Conservation (phyloP, 1,284 basidiomycete genomes). For the Apiotrichum sp. region DNA sequence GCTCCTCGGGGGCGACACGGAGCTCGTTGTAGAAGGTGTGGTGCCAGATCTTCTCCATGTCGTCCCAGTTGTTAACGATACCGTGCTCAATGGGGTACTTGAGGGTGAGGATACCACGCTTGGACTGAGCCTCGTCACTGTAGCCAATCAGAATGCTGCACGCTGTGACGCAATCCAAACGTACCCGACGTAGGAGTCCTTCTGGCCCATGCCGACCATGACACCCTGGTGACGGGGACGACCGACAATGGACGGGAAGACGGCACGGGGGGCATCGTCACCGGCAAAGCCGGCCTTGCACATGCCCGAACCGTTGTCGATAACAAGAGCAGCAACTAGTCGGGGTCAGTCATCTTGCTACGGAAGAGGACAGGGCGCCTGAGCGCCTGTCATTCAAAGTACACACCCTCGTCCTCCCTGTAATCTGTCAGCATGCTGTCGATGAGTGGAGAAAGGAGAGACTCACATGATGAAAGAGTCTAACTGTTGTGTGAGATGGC, state of each 20-base stretch:
- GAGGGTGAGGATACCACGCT: constrained; percentile 90
- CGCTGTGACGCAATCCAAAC: constrained; percentile 21
- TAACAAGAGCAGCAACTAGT: constrained; percentile 50
- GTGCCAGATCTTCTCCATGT: constrained; percentile 95
- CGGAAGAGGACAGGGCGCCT: not conserved
- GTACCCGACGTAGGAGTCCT: constrained; percentile 80
- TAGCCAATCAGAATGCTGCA: not conserved
- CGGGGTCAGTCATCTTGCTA: not conserved
- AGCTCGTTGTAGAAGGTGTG: constrained; percentile 86
- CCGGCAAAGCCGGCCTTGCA: constrained; percentile 84
- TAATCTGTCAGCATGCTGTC: constrained; percentile 6
- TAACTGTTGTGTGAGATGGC: constrained; percentile 3
- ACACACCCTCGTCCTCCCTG: constrained; percentile 45
- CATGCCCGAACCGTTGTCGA: constrained; percentile 84
- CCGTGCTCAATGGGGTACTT: constrained; percentile 68
- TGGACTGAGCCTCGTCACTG: constrained; percentile 88
- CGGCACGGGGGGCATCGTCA: constrained; percentile 70
- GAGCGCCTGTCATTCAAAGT: not conserved
- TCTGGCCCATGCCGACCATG: constrained; percentile 83
- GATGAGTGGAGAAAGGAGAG: too few species aligned
- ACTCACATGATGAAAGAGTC: constrained; percentile 11
- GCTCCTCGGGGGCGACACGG: constrained; percentile 72
- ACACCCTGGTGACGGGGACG: constrained; percentile 88
- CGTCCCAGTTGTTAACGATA: constrained; percentile 95
- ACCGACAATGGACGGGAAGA: constrained; percentile 81